phyloP scores from a whole-genome alignment of 192 early-diverging fungal species.

The Podila epicladia region DNA sequence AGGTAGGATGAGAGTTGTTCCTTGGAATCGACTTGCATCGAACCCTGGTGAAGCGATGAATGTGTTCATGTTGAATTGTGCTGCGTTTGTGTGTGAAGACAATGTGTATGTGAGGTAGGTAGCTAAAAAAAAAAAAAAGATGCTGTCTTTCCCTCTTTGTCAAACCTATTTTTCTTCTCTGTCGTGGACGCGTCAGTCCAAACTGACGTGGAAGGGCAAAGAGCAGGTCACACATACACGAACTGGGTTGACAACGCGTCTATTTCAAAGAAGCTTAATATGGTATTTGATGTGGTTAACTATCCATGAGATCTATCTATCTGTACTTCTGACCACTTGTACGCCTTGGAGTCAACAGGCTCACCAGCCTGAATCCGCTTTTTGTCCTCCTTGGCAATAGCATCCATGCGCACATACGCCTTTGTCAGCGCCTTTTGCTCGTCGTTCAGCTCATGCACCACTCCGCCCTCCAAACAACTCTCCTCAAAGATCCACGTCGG shows the following conservation, averaged over 20 bases:
- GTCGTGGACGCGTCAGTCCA: too few relatives aligned
- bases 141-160: too few relatives aligned
- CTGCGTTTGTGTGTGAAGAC: not conserved
- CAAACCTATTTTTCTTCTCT: too few relatives aligned
- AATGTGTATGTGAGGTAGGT: not conserved
- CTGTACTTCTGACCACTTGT: constrained; percentile 3
- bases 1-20: constrained; percentile 59
- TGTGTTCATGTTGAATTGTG: constrained; percentile 40
- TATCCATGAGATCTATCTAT: not conserved
- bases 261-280: too few relatives aligned
- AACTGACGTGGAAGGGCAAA: too few relatives aligned
- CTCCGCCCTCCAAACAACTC: constrained; percentile 28
- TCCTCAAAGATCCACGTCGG: constrained; percentile 35
- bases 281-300: not conserved
- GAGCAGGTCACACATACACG: too few relatives aligned
- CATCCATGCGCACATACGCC: constrained; percentile 6
- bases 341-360: constrained; percentile 1
- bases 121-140: not conserved
- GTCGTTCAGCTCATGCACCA: constrained; percentile 1
- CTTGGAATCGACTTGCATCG: constrained; percentile 47
- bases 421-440: constrained; percentile 19
- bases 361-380: not conserved
- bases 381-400: not conserved
- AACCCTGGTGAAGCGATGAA: constrained; percentile 53
- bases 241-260: too few relatives aligned